Evolutionary conservation across 1,284 basidiomycete genomes (phyloP).

Genomic region (Boletus sp.): DNA sequence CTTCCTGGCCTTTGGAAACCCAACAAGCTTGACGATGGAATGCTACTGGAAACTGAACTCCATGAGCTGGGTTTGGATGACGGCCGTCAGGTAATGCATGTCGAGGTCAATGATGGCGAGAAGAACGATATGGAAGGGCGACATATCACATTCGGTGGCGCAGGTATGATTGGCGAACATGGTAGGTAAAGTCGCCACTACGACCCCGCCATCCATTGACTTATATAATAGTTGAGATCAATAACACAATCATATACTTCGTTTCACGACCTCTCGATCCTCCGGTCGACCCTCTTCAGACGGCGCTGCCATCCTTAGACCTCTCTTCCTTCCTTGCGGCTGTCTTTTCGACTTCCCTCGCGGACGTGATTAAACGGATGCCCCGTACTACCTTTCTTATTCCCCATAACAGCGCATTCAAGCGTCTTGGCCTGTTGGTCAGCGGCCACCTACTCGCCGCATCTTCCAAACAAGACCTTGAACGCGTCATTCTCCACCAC

Average conservation of each 20-base stretch:
- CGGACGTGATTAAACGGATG: slow-evolving; percentile 63
- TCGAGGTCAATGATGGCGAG: slow-evolving; percentile 59
- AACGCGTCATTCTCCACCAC: slow-evolving; percentile 85
- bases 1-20: slow-evolving; percentile 73
- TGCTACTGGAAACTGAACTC: slow-evolving; percentile 79
- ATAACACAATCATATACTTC: slow-evolving; percentile 88
- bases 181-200: slow-evolving; percentile 46
- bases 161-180: slow-evolving; percentile 74
- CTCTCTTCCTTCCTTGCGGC: slow-evolving; percentile 90
- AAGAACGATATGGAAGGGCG: slow-evolving; percentile 46
- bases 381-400: slow-evolving; percentile 83
- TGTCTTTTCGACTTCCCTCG: slow-evolving; percentile 80
- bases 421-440: slow-evolving; percentile 78
- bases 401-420: slow-evolving; percentile 88
- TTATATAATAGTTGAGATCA: slow-evolving; percentile 55
- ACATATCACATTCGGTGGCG: slow-evolving; percentile 82
- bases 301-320: slow-evolving; percentile 79
- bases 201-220: slow-evolving; percentile 9
- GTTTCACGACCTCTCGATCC: slow-evolving; percentile 81
- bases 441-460: slow-evolving; percentile 84
- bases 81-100: slow-evolving; percentile 69
- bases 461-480: slow-evolving; percentile 74
- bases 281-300: slow-evolving; percentile 79
- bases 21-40: slow-evolving; percentile 68
- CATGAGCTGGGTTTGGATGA: slow-evolving; percentile 65